Conservation (phyloP, 108 stramenopile genomes). For the Licmophora abbreviata region DNA sequence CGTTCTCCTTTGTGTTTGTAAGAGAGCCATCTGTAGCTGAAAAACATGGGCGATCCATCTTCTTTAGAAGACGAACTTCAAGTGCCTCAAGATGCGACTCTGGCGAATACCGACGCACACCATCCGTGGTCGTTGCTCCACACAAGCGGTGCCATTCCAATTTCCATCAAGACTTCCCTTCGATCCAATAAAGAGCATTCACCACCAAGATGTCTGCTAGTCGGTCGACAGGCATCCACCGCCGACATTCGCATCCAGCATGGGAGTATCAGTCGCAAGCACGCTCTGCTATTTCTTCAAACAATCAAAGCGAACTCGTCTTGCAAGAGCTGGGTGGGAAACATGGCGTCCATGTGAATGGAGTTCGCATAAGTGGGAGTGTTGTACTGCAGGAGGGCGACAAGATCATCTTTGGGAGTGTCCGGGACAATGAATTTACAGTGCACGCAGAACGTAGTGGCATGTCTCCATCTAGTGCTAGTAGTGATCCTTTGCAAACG, state of each 20-base stretch:
- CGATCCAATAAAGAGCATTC: background rate
- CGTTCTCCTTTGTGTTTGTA: too few species aligned
- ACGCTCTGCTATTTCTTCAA: conserved; percentile 43
- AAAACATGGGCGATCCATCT: too few species aligned
- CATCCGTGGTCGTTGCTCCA: background rate
- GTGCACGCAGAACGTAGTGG: too few species aligned
- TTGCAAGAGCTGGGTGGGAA: conserved; percentile 63
- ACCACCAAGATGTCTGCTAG: conserved; percentile 23
- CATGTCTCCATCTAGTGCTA: too few species aligned
- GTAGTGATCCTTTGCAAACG: too few species aligned
- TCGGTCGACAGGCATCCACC: conserved; percentile 51
- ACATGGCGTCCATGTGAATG: conserved; percentile 48
- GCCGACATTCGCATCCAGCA: conserved; percentile 59
- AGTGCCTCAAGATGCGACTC: conserved; percentile 8
- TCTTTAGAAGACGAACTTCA: conserved; percentile 10
- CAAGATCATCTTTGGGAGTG: conserved; percentile 28
- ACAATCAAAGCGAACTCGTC: conserved; percentile 12
- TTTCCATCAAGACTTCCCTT: background rate
- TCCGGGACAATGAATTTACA: conserved; percentile 10
- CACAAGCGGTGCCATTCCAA: background rate
- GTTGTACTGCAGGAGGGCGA: conserved; percentile 16
- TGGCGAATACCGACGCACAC: background rate
- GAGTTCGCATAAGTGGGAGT: conserved; percentile 16
- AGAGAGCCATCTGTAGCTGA: too few species aligned
- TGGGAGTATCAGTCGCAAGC: conserved; percentile 52